Percentiles rank a stretch among this genome's conserved stretches.
These are phyloP conservation scores for Neurospora crassa DNA, from an alignment of 2,329 filamentous ascomycete genomes.

Conservation along the genomic window DNA sequence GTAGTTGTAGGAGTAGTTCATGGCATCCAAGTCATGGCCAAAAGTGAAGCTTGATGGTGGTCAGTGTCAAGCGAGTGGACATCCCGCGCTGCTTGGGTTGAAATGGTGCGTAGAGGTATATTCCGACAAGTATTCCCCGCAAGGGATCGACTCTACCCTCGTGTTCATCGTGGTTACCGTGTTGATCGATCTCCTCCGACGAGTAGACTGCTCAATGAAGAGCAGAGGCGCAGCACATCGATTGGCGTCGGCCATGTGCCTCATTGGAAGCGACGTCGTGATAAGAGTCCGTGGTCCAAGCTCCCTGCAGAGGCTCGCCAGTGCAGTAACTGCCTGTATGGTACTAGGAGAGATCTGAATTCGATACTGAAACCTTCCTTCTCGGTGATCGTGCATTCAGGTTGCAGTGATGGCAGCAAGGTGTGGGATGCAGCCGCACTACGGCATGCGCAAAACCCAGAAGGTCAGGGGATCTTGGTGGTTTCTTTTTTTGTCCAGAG, in stretches of 20 bases:
- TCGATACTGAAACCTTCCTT: background rate
- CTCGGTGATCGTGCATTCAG: background rate
- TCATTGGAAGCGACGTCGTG: background rate
- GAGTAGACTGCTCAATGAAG: background rate
- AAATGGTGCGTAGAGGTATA: background rate
- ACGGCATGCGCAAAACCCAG: background rate
- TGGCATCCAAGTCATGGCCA: background rate
- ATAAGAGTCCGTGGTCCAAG: background rate
- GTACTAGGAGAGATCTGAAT: background rate
- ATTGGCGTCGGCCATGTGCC: background rate
- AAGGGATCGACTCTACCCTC: background rate
- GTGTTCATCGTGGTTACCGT: background rate
- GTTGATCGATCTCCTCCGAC: background rate
- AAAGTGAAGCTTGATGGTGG: background rate
- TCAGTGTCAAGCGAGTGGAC: background rate
- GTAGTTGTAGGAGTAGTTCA: background rate
- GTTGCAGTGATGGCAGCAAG: too few species aligned
- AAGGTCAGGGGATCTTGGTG: background rate
- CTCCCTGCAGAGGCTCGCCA: background rate
- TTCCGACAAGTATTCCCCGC: background rate
- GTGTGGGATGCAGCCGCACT: too few species aligned
- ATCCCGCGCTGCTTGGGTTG: background rate
- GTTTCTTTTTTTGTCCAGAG: background rate
- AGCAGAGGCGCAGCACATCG: background rate
- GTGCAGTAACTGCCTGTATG: background rate